Conservation (phyloP, 2,329 filamentous ascomycete genomes). For the Monilinia polystroma region DNA sequence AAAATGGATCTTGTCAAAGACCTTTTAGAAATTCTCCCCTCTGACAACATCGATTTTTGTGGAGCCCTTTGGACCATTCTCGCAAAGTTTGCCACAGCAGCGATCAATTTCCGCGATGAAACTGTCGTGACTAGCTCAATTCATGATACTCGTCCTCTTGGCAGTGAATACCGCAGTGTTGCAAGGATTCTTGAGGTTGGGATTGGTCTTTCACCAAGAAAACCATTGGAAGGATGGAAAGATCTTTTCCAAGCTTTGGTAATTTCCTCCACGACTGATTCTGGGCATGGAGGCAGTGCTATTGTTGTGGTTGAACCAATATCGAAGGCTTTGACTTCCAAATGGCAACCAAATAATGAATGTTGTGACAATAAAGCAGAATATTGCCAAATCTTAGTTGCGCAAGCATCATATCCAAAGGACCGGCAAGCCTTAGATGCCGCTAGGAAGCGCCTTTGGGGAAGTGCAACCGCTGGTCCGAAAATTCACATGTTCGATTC, state of each 20-base stretch:
- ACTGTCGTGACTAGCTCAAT: constrained; percentile 38
- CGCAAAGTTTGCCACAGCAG: constrained; percentile 34
- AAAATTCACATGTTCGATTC: constrained; percentile 54
- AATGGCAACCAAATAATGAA: constrained; percentile 33
- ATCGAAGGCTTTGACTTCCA: constrained; percentile 53
- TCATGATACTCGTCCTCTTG: constrained; percentile 49
- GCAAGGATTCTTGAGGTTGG: constrained; percentile 66
- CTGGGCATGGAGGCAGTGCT: constrained; percentile 65
- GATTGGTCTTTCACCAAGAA: constrained; percentile 43
- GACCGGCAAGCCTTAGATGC: constrained; percentile 64
- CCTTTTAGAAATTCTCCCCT: constrained; percentile 33
- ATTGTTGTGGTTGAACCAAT: constrained; percentile 70
- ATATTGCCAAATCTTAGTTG: constrained; percentile 37
- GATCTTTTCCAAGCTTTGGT: constrained; percentile 58
- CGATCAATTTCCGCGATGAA: constrained; percentile 30
- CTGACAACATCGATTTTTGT: constrained; percentile 35
- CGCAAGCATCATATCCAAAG: constrained; percentile 52
- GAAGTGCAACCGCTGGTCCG: constrained; percentile 46
- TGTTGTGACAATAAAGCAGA: constrained; percentile 32
- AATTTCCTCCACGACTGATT: constrained; percentile 57
- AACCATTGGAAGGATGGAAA: constrained; percentile 43
- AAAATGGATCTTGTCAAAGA: constrained; percentile 43
- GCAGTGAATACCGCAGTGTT: constrained; percentile 68
- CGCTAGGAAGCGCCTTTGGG: constrained; percentile 66
- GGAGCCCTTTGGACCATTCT: constrained; percentile 37